phyloP scores from a whole-genome alignment of 768 basidiomycete genomes.

The Ephemerocybe angulata region DNA sequence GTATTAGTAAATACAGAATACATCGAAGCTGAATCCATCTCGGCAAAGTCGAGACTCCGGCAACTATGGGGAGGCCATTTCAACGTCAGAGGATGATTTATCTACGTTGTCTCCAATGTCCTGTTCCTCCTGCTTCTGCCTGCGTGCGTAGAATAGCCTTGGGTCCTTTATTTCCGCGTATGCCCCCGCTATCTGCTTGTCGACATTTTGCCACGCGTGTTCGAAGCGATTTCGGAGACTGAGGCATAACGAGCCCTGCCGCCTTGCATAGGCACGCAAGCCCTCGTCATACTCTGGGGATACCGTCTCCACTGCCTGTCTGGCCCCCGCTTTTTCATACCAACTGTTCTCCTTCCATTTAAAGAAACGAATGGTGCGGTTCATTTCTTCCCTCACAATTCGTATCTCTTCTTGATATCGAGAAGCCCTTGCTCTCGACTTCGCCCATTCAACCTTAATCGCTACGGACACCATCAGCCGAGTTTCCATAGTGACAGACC shows the following conservation, averaged over 20 bases:
- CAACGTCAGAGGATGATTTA: too few species aligned
- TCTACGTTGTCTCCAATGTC: too few species aligned
- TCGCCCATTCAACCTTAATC: not conserved
- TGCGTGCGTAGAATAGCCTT: not conserved
- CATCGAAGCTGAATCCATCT: too few species aligned
- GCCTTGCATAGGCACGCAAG: not conserved
- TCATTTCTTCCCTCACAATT: not conserved
- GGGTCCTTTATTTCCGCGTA: not conserved
- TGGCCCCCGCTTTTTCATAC: too few species aligned
- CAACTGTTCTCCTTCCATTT: not conserved
- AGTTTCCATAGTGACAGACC: not conserved
- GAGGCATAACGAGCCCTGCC: not conserved
- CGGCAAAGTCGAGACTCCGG: too few species aligned
- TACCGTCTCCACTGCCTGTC: not conserved
- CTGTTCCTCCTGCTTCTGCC: not conserved
- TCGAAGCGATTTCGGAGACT: not conserved
- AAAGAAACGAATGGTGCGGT: not conserved
- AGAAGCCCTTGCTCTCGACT: not conserved
- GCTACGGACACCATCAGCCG: not conserved
- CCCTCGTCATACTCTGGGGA: not conserved
- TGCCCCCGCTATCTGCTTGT: not conserved
- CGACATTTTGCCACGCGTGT: not conserved
- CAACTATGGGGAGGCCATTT: too few species aligned
- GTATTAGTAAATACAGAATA: too few species aligned
- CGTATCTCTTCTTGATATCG: not conserved